A percentile compares a stretch with the other conserved stretches of the same genome.
Conservation (phyloP, 163 green algal species). For the Prototheca cutis region DNA sequence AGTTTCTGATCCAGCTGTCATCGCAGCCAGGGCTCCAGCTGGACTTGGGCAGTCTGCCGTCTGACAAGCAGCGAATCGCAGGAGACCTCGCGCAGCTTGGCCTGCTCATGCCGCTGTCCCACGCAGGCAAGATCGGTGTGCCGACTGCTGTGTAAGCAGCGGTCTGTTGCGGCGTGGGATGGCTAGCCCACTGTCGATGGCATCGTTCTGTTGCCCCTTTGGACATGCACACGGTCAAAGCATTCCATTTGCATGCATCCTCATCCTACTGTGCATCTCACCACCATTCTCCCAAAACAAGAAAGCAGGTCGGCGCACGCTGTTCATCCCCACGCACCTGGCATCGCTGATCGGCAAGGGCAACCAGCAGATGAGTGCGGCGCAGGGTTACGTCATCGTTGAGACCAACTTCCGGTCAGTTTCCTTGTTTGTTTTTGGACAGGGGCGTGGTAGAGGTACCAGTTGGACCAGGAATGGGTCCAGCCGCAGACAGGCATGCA, state of each 20-base stretch:
- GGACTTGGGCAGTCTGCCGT: constrained; percentile 9
- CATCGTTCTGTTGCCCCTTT: not conserved
- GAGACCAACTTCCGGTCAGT: constrained; percentile 83
- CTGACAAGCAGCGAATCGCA: constrained; percentile 28
- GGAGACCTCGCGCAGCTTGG: constrained; percentile 48
- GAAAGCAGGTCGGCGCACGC: constrained; percentile 37
- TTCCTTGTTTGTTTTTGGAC: not conserved
- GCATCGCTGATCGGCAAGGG: constrained; percentile 38
- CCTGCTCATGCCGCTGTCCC: constrained; percentile 44
- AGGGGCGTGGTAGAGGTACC: not conserved
- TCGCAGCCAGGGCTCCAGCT: constrained; percentile 43
- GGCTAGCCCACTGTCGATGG: not conserved
- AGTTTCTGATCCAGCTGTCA: constrained; percentile 76
- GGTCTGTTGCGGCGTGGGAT: not conserved
- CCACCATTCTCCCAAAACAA: not conserved
- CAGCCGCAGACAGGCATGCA: too few relatives aligned
- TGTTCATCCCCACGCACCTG: constrained; percentile 44
- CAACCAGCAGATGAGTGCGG: constrained; percentile 2
- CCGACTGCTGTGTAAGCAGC: not conserved
- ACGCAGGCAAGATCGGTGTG: not conserved
- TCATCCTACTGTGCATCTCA: not conserved
- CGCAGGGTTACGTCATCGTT: constrained; percentile 79
- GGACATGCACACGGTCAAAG: not conserved
- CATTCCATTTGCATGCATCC: not conserved
- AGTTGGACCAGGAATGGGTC: too few relatives aligned